phyloP scores from a whole-genome alignment of 441 rosid genomes.

The Brassica hybrid region DNA sequence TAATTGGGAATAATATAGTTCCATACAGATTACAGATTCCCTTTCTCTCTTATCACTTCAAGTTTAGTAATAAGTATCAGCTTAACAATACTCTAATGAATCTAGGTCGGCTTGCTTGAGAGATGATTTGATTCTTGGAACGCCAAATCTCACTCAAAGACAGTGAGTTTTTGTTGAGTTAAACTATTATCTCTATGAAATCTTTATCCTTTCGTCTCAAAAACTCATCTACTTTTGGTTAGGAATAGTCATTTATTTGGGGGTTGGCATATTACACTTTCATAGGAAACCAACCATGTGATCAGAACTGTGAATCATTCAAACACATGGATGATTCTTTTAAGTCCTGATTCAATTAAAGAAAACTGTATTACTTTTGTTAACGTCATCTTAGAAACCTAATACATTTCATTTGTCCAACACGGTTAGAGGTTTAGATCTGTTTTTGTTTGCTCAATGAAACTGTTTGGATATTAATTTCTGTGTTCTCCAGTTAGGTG shows the following conservation, averaged over 20 bases:
- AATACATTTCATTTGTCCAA: conserved; percentile 20
- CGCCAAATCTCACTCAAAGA: background rate
- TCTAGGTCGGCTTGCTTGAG: background rate
- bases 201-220: background rate
- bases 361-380: background rate
- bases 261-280: background rate
- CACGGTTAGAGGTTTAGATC: background rate
- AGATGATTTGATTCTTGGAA: conserved; percentile 6
- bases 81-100: too few relatives aligned
- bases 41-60: conserved; percentile 2
- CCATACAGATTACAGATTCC: conserved; percentile 4
- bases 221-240: too few relatives aligned
- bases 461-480: background rate
- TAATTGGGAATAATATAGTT: background rate
- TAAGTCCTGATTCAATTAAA: background rate
- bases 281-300: conserved; percentile 23
- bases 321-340: conserved; percentile 1
- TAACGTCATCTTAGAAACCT: background rate
- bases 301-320: conserved; percentile 16
- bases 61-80: background rate
- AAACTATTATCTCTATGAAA: background rate
- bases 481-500: conserved; percentile 55
- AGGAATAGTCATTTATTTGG: background rate
- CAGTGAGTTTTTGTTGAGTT: background rate
- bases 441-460: conserved; percentile 5